A percentile compares a stretch with the other conserved stretches of the same genome.
These are phyloP conservation scores for Umbilicus rupestris DNA, from an alignment of 164 flowering plant genomes.

Conservation along the genomic window DNA sequence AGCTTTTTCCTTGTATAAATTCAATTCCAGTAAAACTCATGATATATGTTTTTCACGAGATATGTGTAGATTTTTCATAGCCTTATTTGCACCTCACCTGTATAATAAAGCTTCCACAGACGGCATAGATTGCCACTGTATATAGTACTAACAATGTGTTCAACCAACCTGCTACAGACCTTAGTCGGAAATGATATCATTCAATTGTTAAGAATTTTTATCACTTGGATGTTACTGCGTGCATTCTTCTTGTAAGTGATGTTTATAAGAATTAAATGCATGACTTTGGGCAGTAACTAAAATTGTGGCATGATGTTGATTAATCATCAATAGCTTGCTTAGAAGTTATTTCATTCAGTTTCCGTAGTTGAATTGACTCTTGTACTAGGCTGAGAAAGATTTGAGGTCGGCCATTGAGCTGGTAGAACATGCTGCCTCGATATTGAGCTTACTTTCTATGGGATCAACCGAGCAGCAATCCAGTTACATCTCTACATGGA, in stretches of 20 bases:
- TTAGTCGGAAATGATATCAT: background rate
- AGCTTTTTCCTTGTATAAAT: background rate
- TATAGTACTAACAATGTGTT: too few species aligned
- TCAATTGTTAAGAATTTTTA: background rate
- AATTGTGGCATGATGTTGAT: background rate
- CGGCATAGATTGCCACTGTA: background rate
- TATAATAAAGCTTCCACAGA: background rate
- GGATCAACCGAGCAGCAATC: slow-evolving; percentile 51
- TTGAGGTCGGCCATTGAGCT: slow-evolving; percentile 43
- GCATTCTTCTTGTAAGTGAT: background rate
- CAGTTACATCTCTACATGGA: slow-evolving; percentile 54
- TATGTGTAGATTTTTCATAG: background rate
- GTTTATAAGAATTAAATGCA: background rate
- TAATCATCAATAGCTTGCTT: background rate
- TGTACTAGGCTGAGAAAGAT: slow-evolving; percentile 56
- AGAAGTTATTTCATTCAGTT: background rate
- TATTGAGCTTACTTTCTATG: slow-evolving; percentile 36
- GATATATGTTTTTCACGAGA: background rate
- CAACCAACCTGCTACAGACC: background rate
- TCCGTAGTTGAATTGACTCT: background rate
- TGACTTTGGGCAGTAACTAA: background rate
- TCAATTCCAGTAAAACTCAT: background rate
- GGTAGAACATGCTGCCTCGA: slow-evolving; percentile 39
- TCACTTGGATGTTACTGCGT: background rate
- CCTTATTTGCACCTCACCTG: background rate